These are phyloP conservation scores for Sambucus nigra DNA, from an alignment of 129 eudicot species.

Conservation along the genomic window DNA sequence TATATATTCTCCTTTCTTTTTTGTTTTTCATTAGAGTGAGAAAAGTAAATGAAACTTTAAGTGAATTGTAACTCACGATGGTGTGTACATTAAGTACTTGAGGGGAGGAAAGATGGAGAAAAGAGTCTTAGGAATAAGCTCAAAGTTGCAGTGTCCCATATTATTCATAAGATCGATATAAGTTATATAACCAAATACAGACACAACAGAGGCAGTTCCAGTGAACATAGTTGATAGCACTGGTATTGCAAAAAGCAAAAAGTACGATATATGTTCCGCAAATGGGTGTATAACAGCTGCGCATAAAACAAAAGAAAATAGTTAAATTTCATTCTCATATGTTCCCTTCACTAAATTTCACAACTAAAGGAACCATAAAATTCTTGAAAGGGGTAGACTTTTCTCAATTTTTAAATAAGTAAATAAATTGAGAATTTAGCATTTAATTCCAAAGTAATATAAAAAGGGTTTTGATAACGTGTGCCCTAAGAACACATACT, in stretches of 20 bases:
- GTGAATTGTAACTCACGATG: not conserved
- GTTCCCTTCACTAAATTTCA: too few relatives aligned
- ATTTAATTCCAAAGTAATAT: too few relatives aligned
- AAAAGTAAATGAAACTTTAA: not conserved
- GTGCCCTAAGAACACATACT: too few relatives aligned
- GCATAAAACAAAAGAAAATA: not conserved
- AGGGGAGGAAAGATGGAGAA: slow-evolving; percentile 4
- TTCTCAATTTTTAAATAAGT: too few relatives aligned
- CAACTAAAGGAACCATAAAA: too few relatives aligned
- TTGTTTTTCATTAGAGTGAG: not conserved
- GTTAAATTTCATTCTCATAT: too few relatives aligned
- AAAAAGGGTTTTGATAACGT: too few relatives aligned
- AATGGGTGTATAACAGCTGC: not conserved
- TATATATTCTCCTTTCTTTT: too few relatives aligned
- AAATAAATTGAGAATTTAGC: too few relatives aligned
- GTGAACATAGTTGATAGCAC: not conserved
- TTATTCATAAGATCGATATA: not conserved
- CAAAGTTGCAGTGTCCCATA: slow-evolving; percentile 3
- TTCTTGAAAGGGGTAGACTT: too few relatives aligned
- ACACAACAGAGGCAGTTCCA: not conserved
- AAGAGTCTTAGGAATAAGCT: not conserved
- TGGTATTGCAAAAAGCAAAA: not conserved
- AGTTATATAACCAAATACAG: not conserved
- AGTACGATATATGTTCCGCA: not conserved
- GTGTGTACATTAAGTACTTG: not conserved